phyloP scores from a whole-genome alignment of 164 flowering plant species.

The Stephania cephalantha region DNA sequence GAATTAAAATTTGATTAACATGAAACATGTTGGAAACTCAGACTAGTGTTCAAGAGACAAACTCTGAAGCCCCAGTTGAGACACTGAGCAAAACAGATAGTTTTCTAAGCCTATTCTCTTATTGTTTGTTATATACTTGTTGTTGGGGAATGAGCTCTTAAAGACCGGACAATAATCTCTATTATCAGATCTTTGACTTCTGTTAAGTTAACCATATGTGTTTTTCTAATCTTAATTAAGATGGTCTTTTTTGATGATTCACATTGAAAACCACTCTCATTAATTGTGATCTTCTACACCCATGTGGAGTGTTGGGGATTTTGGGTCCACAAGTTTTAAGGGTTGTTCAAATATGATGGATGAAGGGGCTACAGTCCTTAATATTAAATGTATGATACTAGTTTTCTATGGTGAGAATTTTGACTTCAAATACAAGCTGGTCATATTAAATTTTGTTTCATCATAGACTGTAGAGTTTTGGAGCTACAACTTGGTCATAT shows the following conservation, averaged over 20 bases:
- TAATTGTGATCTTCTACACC: constrained; percentile 2
- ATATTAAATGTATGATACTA: constrained; percentile 2
- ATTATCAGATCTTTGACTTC: constrained; percentile 11
- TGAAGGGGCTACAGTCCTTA: constrained; percentile 7
- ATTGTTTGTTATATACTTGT: constrained; percentile 3
- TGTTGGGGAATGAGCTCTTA: constrained; percentile 9
- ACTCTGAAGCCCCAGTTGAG: constrained; percentile 1
- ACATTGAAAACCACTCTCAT: neutral
- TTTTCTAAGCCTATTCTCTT: neutral
- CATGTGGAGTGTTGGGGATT: constrained; percentile 17
- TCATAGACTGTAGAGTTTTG: constrained; percentile 22
- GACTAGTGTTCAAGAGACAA: neutral
- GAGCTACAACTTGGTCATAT: constrained; percentile 14
- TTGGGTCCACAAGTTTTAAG: neutral
- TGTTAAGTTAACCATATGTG: neutral
- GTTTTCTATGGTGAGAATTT: neutral
- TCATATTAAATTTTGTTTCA: constrained; percentile 15
- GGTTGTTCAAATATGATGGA: constrained; percentile 5
- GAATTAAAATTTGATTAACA: neutral
- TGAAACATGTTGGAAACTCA: neutral
- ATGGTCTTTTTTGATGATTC: neutral
- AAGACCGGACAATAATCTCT: constrained; percentile 3
- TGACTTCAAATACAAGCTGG: constrained; percentile 3
- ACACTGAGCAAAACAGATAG: neutral
- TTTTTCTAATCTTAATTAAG: neutral